Evolutionary conservation across 371 early-diverging fungal genomes (phyloP).

Genomic region (Mycotypha africana): DNA sequence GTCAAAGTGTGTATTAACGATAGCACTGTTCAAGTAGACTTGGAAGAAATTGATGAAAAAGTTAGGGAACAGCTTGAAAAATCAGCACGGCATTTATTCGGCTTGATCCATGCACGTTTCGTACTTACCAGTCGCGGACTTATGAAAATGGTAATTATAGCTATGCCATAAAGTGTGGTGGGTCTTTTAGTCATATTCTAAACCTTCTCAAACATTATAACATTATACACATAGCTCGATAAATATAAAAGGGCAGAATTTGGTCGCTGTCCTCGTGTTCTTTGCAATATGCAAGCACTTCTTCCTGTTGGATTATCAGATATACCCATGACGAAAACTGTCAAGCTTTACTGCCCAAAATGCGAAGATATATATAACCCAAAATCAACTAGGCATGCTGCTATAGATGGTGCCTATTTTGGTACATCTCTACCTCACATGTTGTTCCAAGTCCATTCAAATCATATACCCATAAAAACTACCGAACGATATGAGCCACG

Average conservation of each 20-base stretch:
- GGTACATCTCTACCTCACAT: slow-evolving; percentile 97
- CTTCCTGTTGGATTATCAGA: slow-evolving; percentile 93
- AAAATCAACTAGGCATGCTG: slow-evolving; percentile 69
- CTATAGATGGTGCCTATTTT: slow-evolving; percentile 97
- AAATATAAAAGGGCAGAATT: slow-evolving; percentile 88
- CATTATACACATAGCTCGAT: slow-evolving; percentile 50
- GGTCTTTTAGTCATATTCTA: too few species aligned
- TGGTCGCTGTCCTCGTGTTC: slow-evolving; percentile 93
- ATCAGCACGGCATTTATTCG: slow-evolving; percentile 84
- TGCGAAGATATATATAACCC: slow-evolving; percentile 97
- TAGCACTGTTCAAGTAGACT: slow-evolving; percentile 29
- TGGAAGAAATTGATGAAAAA: slow-evolving; percentile 63
- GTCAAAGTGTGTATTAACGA: background rate
- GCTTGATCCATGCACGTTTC: slow-evolving; percentile 91
- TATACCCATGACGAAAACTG: slow-evolving; percentile 70
- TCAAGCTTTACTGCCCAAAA: slow-evolving; percentile 90
- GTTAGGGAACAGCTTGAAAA: slow-evolving; percentile 68
- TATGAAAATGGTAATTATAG: slow-evolving; percentile 72
- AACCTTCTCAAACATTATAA: background rate
- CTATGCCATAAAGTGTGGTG: background rate
- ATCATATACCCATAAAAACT: slow-evolving; percentile 65
- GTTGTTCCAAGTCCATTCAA: slow-evolving; percentile 89
- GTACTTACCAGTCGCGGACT: slow-evolving; percentile 86
- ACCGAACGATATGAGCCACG: slow-evolving; percentile 84
- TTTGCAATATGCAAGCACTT: slow-evolving; percentile 79